Evolutionary conservation across 148 eudicot genomes (phyloP).

Genomic region (Hydrangea macrophylla): DNA sequence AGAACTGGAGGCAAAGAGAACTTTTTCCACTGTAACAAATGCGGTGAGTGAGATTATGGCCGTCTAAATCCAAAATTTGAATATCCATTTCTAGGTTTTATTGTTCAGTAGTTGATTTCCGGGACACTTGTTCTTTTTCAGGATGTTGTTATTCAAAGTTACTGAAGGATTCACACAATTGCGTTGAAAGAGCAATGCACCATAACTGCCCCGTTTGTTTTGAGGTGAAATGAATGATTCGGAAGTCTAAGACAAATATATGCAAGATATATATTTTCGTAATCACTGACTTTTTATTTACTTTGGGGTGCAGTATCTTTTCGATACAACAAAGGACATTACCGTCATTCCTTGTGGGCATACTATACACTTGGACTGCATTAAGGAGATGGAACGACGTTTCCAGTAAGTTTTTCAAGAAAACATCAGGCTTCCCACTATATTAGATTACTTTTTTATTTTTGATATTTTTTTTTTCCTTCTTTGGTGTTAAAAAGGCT

Average conservation of each 20-base stretch:
- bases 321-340: conserved; percentile 33
- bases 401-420: conserved; percentile 21
- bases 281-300: neutral
- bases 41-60: conserved; percentile 39
- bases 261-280: neutral
- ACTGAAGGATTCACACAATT: conserved; percentile 58
- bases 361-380: conserved; percentile 37
- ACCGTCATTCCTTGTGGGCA: conserved; percentile 40
- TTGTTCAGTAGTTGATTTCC: neutral
- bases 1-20: conserved; percentile 80
- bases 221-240: conserved; percentile 38
- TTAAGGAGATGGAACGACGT: conserved; percentile 42
- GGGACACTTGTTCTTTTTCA: conserved; percentile 18
- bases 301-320: conserved; percentile 30
- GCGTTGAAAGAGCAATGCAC: conserved; percentile 84
- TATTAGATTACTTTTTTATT: neutral
- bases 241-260: neutral
- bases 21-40: conserved; percentile 73
- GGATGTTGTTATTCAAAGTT: conserved; percentile 72
- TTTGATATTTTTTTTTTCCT: too few species aligned
- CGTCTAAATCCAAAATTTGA: neutral
- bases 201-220: conserved; percentile 84
- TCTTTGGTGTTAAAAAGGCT: neutral
- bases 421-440: neutral
- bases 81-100: neutral